These are phyloP conservation scores for Plasmodium malariae DNA, from an alignment of 169 alveolate species.

Conservation along the genomic window DNA sequence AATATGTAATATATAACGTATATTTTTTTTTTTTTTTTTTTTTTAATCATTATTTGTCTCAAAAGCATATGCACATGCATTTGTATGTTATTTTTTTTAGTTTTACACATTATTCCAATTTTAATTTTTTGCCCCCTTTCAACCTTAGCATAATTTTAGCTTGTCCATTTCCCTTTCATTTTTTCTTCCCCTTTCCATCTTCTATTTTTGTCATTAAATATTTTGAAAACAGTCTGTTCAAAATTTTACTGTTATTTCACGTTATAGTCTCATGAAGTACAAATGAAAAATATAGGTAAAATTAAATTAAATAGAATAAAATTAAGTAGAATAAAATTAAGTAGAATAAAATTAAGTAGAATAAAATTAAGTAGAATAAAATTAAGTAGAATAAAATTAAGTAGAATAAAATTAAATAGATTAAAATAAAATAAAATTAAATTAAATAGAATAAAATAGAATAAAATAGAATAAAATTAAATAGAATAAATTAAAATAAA, in stretches of 20 bases:
- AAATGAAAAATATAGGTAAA: no score
- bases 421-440: no score
- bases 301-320: no score
- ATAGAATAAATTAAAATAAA: no score
- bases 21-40: constrained; percentile 1
- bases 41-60: not conserved
- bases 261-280: no score
- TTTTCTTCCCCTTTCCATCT: not conserved
- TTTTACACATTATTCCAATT: not conserved
- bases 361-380: no score
- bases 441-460: no score
- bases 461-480: no score
- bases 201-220: not conserved
- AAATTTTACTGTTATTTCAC: not conserved
- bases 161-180: not conserved
- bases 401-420: no score
- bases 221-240: not conserved
- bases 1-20: not conserved
- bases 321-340: no score
- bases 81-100: not conserved
- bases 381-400: no score
- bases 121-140: not conserved
- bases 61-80: not conserved
- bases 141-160: not conserved
- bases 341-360: no score